Base-by-base conservation (phyloP, 2,329 filamentous ascomycete species). In the Fusarium anthophilum region DNA sequence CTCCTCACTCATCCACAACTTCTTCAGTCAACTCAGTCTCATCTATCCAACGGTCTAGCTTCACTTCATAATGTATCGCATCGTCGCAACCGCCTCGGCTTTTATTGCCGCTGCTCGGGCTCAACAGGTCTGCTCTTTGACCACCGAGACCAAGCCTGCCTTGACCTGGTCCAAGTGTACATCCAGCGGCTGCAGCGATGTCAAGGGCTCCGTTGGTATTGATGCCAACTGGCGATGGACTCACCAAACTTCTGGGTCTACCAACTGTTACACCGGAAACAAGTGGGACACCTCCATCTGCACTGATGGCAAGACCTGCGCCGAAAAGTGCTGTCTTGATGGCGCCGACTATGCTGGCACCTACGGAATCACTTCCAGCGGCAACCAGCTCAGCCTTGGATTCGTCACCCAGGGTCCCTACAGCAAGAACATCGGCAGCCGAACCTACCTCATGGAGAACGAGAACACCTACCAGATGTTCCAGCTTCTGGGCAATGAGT, bases 391-490 rank as follows among this genome's bases (percentile, higher is more conserved):
- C 74, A 87, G 82, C 76, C 82, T 91, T 72, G 87, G 87, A 80
- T 90, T 91, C 75, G 87, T 90, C 72, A 90, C 88, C 70, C 84
- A 87, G 76, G 83, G 84, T 76, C 73, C 77, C 30, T 84, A 84
- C 80, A 81, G 80, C 55, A 84, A 81, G 75, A 88, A 88, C 78
- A 78, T 88, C 51, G 86, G 86, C 30, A 84, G 89, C 63, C 88
- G 92, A 75, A 82, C 91, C 48, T 94, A 92, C 80, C 86, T 93
- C 71, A 88, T 93, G 84, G 87, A 88, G 75, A 83, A 86, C 58
- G 88, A 91, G 50, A 85, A 84, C 75, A 88, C 87, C 67, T 94
- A 94, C 82, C 83, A 92, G 83, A 87, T 88, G 79, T 91, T 93
- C 83, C 86, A 89, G 67, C 85, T 93, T 66, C 85, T 90, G 61